A percentile compares a stretch with the other conserved stretches of the same genome.
These are phyloP conservation scores for Wallacemonas sp. DNA, from an alignment of 208 protist species.

Conservation along the genomic window DNA sequence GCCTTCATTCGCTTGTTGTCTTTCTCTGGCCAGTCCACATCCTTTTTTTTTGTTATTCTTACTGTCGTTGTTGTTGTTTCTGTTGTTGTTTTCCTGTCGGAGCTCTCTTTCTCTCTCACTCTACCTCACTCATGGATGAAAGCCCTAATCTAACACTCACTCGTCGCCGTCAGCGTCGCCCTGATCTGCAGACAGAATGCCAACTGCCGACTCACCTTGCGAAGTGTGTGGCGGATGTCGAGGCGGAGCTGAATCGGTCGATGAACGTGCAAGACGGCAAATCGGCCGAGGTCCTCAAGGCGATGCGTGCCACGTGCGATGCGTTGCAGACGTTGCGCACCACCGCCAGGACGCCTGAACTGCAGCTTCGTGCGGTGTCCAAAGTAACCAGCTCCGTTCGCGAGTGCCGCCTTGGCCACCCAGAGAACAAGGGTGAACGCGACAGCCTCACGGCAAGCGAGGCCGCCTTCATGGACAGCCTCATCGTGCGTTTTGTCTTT, in stretches of 20 bases:
- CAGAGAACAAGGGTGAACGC: conserved; percentile 1
- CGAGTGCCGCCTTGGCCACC: conserved; percentile 30
- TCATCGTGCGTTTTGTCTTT: conserved; percentile 60
- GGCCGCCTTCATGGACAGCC: conserved; percentile 25
- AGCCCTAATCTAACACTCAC: conserved; percentile 23
- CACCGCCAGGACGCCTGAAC: conserved; percentile 56
- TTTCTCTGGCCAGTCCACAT: background rate
- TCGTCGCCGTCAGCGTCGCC: conserved; percentile 40
- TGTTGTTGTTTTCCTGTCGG: too few species aligned
- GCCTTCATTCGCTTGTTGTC: too few species aligned
- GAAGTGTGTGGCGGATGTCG: conserved; percentile 14
- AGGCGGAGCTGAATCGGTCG: background rate
- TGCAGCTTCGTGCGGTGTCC: conserved; percentile 67
- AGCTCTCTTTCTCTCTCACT: too few species aligned
- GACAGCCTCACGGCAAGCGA: conserved; percentile 17
- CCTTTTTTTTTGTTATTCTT: too few species aligned
- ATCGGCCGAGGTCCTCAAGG: conserved; percentile 13
- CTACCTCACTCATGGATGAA: too few species aligned
- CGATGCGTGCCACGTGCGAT: conserved; percentile 29
- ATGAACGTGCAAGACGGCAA: background rate
- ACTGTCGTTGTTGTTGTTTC: too few species aligned
- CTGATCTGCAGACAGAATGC: conserved; percentile 39
- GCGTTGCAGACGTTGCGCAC: conserved; percentile 47
- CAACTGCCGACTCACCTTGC: conserved; percentile 29
- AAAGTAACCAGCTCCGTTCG: conserved; percentile 57